Conservation (phyloP, 2,329 filamentous ascomycete species). For the Scedosporium minutisporum region DNA sequence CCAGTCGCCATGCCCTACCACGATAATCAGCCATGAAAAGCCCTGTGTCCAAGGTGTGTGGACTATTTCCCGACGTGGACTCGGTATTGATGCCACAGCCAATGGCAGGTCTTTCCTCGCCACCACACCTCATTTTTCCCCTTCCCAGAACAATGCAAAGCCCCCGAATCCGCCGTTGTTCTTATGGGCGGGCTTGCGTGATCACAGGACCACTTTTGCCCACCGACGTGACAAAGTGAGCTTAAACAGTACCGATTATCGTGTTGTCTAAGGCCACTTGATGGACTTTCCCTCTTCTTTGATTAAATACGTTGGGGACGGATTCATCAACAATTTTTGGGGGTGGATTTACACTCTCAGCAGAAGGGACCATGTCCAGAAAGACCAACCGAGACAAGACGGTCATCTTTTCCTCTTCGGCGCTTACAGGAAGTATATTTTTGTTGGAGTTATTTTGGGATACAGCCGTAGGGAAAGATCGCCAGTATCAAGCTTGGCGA, state of each 20-base stretch:
- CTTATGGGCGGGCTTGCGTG: not conserved
- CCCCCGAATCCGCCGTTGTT: not conserved
- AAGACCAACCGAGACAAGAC: too few relatives aligned
- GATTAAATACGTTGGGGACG: too few relatives aligned
- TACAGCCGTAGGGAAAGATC: not conserved
- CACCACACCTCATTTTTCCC: not conserved
- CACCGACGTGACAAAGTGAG: not conserved
- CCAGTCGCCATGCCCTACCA: too few relatives aligned
- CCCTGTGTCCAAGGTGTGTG: not conserved
- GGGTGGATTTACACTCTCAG: not conserved
- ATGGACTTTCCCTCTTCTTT: not conserved
- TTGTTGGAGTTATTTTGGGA: not conserved
- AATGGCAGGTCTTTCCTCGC: not conserved
- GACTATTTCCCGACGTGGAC: not conserved
- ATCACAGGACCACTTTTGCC: conserved; percentile 6
- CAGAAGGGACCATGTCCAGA: too few relatives aligned
- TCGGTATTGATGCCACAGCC: not conserved
- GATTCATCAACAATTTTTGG: too few relatives aligned
- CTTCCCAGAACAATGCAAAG: conserved; percentile 1
- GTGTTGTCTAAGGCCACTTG: not conserved
- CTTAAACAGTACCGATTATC: not conserved
- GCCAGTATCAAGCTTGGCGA: not conserved
- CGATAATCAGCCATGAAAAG: too few relatives aligned
- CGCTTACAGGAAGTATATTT: too few relatives aligned
- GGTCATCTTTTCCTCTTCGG: too few relatives aligned